Evolutionary conservation across 2,329 filamentous ascomycete genomes (phyloP).

Genomic region (Calonectria naviculata): DNA sequence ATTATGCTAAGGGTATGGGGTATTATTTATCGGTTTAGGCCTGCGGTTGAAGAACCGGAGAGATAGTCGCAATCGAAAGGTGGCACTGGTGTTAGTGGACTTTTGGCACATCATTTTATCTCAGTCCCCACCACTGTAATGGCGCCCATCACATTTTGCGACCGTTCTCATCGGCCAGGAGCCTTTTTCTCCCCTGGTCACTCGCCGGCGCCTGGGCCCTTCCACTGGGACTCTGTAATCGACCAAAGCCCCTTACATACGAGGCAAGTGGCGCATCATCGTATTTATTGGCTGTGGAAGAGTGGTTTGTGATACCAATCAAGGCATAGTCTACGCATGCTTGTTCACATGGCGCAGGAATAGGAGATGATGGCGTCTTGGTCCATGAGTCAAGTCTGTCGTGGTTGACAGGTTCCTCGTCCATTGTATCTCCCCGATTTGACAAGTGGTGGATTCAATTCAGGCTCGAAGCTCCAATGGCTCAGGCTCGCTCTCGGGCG

Average conservation of each 20-base stretch:
- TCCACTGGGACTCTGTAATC: not conserved
- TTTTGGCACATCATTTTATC: too few relatives aligned
- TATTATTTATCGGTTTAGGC: too few relatives aligned
- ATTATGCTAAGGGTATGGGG: too few relatives aligned
- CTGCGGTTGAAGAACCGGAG: too few relatives aligned
- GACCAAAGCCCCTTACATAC: not conserved
- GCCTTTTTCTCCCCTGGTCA: not conserved
- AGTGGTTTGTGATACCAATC: not conserved
- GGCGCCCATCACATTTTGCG: not conserved
- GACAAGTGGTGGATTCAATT: not conserved
- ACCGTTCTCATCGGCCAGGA: not conserved
- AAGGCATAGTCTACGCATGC: not conserved
- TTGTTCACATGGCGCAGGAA: not conserved
- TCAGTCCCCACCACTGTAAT: not conserved
- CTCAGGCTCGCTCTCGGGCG: not conserved
- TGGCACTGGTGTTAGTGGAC: too few relatives aligned
- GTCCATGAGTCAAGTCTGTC: not conserved
- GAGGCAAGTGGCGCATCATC: not conserved
- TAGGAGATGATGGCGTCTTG: not conserved
- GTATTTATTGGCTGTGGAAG: not conserved
- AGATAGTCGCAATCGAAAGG: too few relatives aligned
- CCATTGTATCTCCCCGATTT: not conserved
- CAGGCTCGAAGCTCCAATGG: not conserved
- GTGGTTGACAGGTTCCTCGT: not conserved
- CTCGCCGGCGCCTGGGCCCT: not conserved